A percentile compares a stretch with the other conserved stretches of the same genome.
Evolutionary conservation across 2,329 filamentous ascomycete genomes (phyloP).

Genomic region (Phaeoacremonium minimum): DNA sequence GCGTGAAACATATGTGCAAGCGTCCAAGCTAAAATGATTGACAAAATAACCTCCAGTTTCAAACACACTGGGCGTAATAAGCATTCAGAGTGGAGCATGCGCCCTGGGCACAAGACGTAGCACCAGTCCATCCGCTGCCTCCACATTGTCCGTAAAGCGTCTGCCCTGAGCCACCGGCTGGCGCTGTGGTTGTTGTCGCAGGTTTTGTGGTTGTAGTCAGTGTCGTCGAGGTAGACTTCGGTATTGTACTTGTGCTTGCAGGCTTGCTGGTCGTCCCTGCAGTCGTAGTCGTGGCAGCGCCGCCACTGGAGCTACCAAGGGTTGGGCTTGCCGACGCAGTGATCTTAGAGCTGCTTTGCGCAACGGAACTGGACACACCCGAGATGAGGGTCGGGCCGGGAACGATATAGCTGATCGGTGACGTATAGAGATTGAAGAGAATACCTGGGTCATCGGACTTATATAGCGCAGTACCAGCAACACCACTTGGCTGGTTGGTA

Average conservation of each 20-base stretch:
- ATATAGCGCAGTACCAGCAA: constrained; percentile 47
- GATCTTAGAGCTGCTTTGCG: constrained; percentile 9
- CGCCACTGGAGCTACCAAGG: neutral
- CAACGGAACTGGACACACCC: constrained; percentile 15
- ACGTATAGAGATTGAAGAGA: constrained; percentile 45
- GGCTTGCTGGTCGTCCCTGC: constrained; percentile 1
- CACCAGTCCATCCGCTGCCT: constrained; percentile 31
- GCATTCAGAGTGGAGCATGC: constrained; percentile 30
- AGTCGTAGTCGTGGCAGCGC: constrained; percentile 3
- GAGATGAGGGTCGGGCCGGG: constrained; percentile 11
- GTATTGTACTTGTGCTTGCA: neutral
- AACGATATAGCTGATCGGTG: constrained; percentile 7
- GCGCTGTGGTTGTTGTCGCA: constrained; percentile 3
- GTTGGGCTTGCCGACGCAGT: constrained; percentile 9
- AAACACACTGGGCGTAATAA: constrained; percentile 37
- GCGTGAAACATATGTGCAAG: too few relatives aligned
- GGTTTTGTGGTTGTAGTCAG: constrained; percentile 1
- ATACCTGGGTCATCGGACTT: constrained; percentile 47
- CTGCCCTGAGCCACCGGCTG: constrained; percentile 2
- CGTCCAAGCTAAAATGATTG: too few relatives aligned
- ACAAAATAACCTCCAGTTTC: too few relatives aligned
- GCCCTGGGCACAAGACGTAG: constrained; percentile 28
- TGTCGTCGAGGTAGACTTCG: constrained; percentile 2
- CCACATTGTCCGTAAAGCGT: constrained; percentile 32
- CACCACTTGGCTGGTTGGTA: constrained; percentile 33